Percentiles rank a stretch among this genome's conserved stretches.
phyloP scores from a whole-genome alignment of 1,139 yeast genomes.

The Geotrichum bryndzae region DNA sequence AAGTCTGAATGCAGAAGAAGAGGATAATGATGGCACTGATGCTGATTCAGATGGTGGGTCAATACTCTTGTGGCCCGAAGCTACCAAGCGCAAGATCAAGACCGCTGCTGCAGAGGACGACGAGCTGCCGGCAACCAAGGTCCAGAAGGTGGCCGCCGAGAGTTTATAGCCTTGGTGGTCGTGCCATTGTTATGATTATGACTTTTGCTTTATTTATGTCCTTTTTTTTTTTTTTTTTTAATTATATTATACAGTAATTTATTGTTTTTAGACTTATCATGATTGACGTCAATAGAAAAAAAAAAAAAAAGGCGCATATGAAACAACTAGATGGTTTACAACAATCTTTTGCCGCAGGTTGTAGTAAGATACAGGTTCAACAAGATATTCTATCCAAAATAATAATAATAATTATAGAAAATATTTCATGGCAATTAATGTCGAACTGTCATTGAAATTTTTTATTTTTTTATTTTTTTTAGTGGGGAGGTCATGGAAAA shows the following conservation, averaged over 20 bases:
- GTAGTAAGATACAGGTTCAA: too few species aligned
- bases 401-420: too few species aligned
- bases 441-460: too few species aligned
- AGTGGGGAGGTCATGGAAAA: too few species aligned
- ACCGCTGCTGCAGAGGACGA: neutral
- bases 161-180: neutral
- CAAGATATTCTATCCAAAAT: too few species aligned
- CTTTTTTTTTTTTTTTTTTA: neutral
- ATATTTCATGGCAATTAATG: too few species aligned
- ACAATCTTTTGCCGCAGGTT: neutral
- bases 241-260: neutral
- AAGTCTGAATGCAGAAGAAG: constrained; percentile 21
- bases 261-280: neutral
- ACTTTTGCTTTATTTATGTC: neutral
- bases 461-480: too few species aligned
- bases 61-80: neutral
- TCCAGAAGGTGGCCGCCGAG: neutral
- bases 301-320: neutral
- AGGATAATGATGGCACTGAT: constrained; percentile 3
- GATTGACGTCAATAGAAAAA: neutral
- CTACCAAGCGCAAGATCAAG: neutral
- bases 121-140: neutral
- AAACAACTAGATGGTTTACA: neutral
- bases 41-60: neutral
- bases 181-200: neutral